Base-by-base conservation (phyloP, 208 protist species). In the Leishmania lainsoni region DNA sequence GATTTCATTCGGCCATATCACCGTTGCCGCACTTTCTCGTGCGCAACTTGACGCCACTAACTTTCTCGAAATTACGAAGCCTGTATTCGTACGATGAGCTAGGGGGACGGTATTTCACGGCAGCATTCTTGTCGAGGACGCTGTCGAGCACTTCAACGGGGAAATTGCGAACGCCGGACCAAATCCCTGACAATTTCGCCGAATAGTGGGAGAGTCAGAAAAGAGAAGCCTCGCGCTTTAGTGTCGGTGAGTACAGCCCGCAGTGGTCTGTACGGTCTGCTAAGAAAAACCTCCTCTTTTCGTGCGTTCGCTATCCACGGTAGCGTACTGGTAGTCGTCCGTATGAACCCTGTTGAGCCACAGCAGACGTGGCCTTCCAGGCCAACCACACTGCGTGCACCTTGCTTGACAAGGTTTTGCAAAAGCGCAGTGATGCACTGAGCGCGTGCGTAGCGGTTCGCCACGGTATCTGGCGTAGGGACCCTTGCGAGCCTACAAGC, bases 371-470 rank as follows among this genome's bases (percentile, higher is more conserved):
- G 29, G 5, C 87, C 83, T 4, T 73, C 83, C 39, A 87, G 84
- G 77, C 88, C 83, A 20, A 89, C 81, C 16, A 87, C 83, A 42
- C 83, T 91, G 84, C 88, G 89, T 42, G 87, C 87, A n/a, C 87
- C 81, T 8, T 87, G 80, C 5, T 84, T 84, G 0, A 87, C 80
- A 0, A 90, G 77, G 17, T 90, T 82, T 82, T 29, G 83, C 80
- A 5, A 83, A 75, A 10, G 83, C 85, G 52, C 83, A 91, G 5
- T 84, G 90, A 54, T 90, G 88, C 22, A 91, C 0, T 83, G 1
- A 91, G 79, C 0, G 83, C 85, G 1, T 68, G 70, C 1, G 86
- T 69, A 5, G 80, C 78, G 5, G 70, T 56, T 79, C 81, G 5
- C 84, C 86, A 52, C 80, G 78, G 76, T 85, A 91, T 16, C 74